Evolutionary conservation across 2,329 filamentous ascomycete species (phyloP).

Genomic region (Dactylellina drechsleri): DNA sequence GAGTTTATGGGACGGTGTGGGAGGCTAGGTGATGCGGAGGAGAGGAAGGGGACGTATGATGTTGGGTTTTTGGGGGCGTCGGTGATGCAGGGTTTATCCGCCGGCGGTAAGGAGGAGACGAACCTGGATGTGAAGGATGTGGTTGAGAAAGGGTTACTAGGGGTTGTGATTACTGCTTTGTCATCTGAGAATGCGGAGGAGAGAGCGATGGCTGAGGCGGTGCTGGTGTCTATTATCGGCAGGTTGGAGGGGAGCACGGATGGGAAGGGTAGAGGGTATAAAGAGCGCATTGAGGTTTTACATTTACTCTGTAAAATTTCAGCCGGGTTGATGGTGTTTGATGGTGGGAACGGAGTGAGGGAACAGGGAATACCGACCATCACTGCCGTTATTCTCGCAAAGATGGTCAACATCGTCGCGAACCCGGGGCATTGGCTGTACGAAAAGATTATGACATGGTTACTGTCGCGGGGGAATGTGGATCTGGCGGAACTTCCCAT

Average conservation of each 20-base stretch:
- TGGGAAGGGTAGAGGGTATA: constrained; percentile 46
- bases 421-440: constrained; percentile 57
- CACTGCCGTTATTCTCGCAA: constrained; percentile 55
- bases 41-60: constrained; percentile 20
- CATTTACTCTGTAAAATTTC: constrained; percentile 57
- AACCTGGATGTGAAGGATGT: constrained; percentile 55
- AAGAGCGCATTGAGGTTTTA: constrained; percentile 56
- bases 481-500: constrained; percentile 57
- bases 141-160: constrained; percentile 55
- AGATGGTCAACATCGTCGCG: constrained; percentile 51
- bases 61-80: constrained; percentile 25
- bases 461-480: constrained; percentile 54
- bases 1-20: constrained; percentile 24
- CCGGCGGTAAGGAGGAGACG: constrained; percentile 20
- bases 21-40: constrained; percentile 13
- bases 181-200: constrained; percentile 48
- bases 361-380: constrained; percentile 56
- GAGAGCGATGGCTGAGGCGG: constrained; percentile 55
- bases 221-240: constrained; percentile 48
- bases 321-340: constrained; percentile 47
- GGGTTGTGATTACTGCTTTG: constrained; percentile 55
- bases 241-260: constrained; percentile 52
- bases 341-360: constrained; percentile 14
- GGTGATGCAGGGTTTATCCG: constrained; percentile 28
- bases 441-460: constrained; percentile 57